Base-by-base conservation (phyloP, 2,329 filamentous ascomycete genomes). In the Septoria petroselini region DNA sequence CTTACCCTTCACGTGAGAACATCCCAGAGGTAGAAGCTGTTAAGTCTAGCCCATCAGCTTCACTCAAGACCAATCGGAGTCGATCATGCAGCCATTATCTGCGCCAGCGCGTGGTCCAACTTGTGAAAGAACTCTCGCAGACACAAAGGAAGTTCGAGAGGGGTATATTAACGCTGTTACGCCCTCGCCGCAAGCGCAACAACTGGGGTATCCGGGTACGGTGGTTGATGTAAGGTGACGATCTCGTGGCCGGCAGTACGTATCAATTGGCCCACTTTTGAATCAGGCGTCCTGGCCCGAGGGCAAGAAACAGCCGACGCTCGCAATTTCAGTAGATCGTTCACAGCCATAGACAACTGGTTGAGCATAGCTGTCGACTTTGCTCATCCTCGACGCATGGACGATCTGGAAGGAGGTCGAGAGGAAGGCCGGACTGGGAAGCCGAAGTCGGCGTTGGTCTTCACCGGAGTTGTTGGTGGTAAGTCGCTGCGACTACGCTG, bases 401-500 rank as follows among this genome's bases (percentile, higher is more conserved):
- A 50, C 8, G 35, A 34, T 18, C 46, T 42, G n/a, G 43, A 48
- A 27, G 44, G 38, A 11, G 50, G 40, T 19, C 50, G 40, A 23
- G 50, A 53, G 35, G 50, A 41, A n/a, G 50, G 45, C 8, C 41
- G 51, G 7, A 52, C 41, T 9, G 54, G 49, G 18, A 43, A 52
- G 39, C 47, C 45, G 31, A 40, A 55, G 30, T 58, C 56, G 34
- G 35, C 49, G 29, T 48, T 57, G 31, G 42, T 49, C 38, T 57
- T 54, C 35, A 58, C 51, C 1, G 54, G 56, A 17, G 56, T 57
- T 3, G 46, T 30, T 8, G 48, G 54, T 23, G 50, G 44, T 9
- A 58, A 30, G 31, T 58, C 56, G 48, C 56, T 58, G 25, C 56
- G 52, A 48, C 56, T 58, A 21, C 56, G 54, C 38, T 41, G 50